Percentiles rank a stretch among this genome's conserved stretches.
Conservation (phyloP, 805 yeast species). For the Monosporozyma solicola region DNA sequence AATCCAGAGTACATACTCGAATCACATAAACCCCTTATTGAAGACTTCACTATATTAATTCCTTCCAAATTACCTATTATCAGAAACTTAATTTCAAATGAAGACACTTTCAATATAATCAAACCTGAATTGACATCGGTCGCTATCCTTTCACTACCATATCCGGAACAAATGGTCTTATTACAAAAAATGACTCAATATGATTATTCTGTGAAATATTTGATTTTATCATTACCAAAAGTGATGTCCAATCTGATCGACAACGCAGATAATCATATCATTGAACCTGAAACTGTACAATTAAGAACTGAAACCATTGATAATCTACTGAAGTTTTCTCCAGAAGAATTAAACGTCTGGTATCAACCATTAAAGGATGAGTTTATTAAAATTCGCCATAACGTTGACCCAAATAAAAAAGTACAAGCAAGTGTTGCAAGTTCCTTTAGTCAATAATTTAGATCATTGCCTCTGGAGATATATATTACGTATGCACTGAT, state of each 20-base stretch:
- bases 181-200: constrained; percentile 19
- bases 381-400: constrained; percentile 4
- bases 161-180: constrained; percentile 26
- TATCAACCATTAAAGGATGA: constrained; percentile 17
- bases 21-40: constrained; percentile 9
- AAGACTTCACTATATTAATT: constrained; percentile 7
- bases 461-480: not conserved
- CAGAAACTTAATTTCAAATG: constrained; percentile 18
- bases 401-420: not conserved
- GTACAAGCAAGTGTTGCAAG: constrained; percentile 10
- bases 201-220: constrained; percentile 11
- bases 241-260: constrained; percentile 22
- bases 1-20: constrained; percentile 21
- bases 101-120: constrained; percentile 15
- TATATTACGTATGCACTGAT: not conserved
- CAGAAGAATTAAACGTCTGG: constrained; percentile 18
- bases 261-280: constrained; percentile 11
- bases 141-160: constrained; percentile 20
- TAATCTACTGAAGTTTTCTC: constrained; percentile 15
- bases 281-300: constrained; percentile 20
- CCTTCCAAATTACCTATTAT: constrained; percentile 17
- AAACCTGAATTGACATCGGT: constrained; percentile 13
- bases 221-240: constrained; percentile 15
- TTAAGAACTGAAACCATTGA: constrained; percentile 17
- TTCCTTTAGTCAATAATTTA: constrained; percentile 2